phyloP scores from a whole-genome alignment of 305 asterid species.

The Fraxinus albicans region DNA sequence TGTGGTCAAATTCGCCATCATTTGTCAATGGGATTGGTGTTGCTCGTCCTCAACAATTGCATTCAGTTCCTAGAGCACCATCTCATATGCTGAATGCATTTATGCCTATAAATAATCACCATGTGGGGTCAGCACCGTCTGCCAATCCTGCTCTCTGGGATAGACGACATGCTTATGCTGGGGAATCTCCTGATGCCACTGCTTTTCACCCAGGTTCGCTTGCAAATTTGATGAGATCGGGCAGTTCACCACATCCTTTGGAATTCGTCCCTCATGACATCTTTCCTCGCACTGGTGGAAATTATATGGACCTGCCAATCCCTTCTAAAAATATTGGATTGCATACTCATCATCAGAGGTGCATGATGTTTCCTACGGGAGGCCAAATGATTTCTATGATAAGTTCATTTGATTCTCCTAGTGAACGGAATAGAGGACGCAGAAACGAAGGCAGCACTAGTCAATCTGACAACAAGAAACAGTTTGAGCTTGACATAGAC shows the following conservation, averaged over 20 bases:
- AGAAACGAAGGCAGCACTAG: constrained; percentile 65
- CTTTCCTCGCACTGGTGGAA: constrained; percentile 65
- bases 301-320: constrained; percentile 63
- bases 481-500: constrained; percentile 94
- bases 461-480: constrained; percentile 84
- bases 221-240: constrained; percentile 79
- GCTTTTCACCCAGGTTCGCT: constrained; percentile 91
- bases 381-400: constrained; percentile 90
- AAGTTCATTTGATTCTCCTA: constrained; percentile 80
- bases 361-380: constrained; percentile 86
- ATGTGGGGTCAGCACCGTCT: constrained; percentile 95
- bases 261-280: constrained; percentile 74
- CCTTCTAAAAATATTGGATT: constrained; percentile 68
- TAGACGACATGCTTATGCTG: constrained; percentile 62
- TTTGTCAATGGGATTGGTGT: constrained; percentile 66
- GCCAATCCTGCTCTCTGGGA: constrained; percentile 87
- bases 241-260: constrained; percentile 77
- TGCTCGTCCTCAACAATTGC: constrained; percentile 72
- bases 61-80: constrained; percentile 76
- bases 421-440: constrained; percentile 75
- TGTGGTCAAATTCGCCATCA: constrained; percentile 87
- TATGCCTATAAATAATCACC: constrained; percentile 73
- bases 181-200: constrained; percentile 87
- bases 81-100: constrained; percentile 62
- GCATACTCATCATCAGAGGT: constrained; percentile 81